phyloP scores from a whole-genome alignment of 2,329 filamentous ascomycete genomes.

The Pseudopyricularia cyperi region DNA sequence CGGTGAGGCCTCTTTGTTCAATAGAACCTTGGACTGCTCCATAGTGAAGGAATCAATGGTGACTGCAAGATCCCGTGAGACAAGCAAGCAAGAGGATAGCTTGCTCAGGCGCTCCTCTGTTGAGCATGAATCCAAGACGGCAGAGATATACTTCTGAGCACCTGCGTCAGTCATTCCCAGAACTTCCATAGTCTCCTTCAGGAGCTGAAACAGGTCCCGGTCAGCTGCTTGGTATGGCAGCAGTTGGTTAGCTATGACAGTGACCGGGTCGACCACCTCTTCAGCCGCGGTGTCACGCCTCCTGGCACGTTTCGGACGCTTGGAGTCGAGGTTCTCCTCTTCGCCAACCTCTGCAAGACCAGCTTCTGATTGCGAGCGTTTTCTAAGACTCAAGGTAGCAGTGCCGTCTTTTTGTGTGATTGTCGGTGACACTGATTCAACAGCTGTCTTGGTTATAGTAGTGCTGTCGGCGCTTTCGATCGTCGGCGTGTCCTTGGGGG shows the following conservation, averaged over 20 bases:
- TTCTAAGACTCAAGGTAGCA: constrained; percentile 32
- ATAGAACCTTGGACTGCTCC: constrained; percentile 36
- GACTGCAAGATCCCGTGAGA: constrained; percentile 34
- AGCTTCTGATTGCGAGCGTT: constrained; percentile 49
- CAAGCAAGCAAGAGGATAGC: constrained; percentile 22
- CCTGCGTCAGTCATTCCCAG: constrained; percentile 37
- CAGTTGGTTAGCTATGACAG: constrained; percentile 39
- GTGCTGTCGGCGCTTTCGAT: neutral
- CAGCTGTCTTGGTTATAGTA: neutral
- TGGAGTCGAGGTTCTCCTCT: constrained; percentile 44
- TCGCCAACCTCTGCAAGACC: constrained; percentile 42
- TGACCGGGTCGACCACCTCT: constrained; percentile 38
- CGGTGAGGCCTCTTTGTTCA: constrained; percentile 38
- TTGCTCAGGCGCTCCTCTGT: constrained; percentile 37
- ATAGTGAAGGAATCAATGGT: constrained; percentile 37
- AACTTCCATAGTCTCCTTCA: constrained; percentile 40
- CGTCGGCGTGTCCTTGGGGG: constrained; percentile 1
- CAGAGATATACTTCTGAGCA: constrained; percentile 29
- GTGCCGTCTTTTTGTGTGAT: constrained; percentile 16
- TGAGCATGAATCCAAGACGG: constrained; percentile 38
- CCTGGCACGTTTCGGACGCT: constrained; percentile 52
- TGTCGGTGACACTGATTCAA: neutral
- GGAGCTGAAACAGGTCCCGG: constrained; percentile 40
- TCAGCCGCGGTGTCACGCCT: constrained; percentile 43
- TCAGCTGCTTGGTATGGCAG: constrained; percentile 44